Evolutionary conservation across 768 basidiomycete genomes (phyloP).

Genomic region (Lyophyllum decastes): DNA sequence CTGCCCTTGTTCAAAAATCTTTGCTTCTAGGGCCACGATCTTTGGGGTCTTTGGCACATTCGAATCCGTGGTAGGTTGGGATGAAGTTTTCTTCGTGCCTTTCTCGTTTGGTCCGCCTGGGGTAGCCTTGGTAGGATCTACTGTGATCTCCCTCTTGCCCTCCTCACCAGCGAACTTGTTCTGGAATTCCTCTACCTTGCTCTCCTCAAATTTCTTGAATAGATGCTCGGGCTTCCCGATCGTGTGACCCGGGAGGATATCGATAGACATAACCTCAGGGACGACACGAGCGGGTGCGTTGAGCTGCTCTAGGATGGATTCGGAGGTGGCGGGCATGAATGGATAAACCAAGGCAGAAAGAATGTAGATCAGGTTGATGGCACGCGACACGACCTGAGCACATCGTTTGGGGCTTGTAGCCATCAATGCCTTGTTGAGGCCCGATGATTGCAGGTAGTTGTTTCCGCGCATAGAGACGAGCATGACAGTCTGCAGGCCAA

Average conservation of each 20-base stretch:
- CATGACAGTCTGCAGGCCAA: constrained; percentile 89
- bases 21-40: constrained; percentile 69
- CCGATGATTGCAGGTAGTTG: constrained; percentile 90
- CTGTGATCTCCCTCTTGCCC: constrained; percentile 32
- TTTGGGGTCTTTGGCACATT: constrained; percentile 72
- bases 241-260: constrained; percentile 84
- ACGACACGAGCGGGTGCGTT: constrained; percentile 86
- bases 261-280: constrained; percentile 70
- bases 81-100: constrained; percentile 47
- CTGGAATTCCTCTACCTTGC: constrained; percentile 82
- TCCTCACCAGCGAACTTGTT: constrained; percentile 73
- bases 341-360: constrained; percentile 87
- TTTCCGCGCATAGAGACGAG: constrained; percentile 87
- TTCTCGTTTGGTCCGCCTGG: constrained; percentile 60
- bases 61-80: constrained; percentile 35
- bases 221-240: constrained; percentile 87
- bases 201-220: constrained; percentile 93
- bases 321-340: constrained; percentile 93
- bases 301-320: constrained; percentile 79
- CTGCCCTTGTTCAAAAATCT: constrained; percentile 76
- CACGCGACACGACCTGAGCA: constrained; percentile 86
- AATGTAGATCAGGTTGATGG: constrained; percentile 90
- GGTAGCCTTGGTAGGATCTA: constrained; percentile 42
- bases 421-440: constrained; percentile 89
- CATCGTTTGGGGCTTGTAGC: constrained; percentile 80